phyloP scores from a whole-genome alignment of 768 basidiomycete species.

The Cyclocybe cylindracea region DNA sequence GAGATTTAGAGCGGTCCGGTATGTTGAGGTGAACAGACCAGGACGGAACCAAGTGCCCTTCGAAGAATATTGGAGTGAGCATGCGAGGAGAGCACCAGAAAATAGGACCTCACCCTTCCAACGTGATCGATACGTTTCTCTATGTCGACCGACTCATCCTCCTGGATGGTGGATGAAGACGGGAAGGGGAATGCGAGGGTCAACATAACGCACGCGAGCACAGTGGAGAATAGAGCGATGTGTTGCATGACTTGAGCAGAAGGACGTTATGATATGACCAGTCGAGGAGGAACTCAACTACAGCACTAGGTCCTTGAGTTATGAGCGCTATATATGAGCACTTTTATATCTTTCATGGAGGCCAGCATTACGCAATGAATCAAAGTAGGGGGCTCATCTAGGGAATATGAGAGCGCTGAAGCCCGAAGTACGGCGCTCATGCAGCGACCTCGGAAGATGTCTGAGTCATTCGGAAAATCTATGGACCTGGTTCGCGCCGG shows the following conservation, averaged over 20 bases:
- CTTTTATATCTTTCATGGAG: too few relatives aligned
- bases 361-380: too few relatives aligned
- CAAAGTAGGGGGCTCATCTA: too few relatives aligned
- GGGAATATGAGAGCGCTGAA: too few relatives aligned
- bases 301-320: too few relatives aligned
- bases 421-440: too few relatives aligned
- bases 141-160: conserved; percentile 30
- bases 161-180: conserved; percentile 17
- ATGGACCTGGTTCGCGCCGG: too few relatives aligned
- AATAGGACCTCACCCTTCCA: conserved; percentile 51
- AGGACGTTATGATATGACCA: neutral
- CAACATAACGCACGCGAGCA: conserved; percentile 44
- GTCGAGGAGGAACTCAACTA: too few relatives aligned
- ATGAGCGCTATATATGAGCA: too few relatives aligned
- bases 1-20: too few relatives aligned
- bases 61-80: conserved; percentile 7
- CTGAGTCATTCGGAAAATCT: too few relatives aligned
- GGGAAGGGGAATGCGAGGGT: conserved; percentile 49
- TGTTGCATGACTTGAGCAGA: conserved; percentile 35
- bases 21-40: conserved; percentile 25
- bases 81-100: neutral
- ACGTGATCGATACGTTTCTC: conserved; percentile 53
- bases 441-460: too few relatives aligned
- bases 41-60: conserved; percentile 73
- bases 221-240: conserved; percentile 33